Base-by-base conservation (phyloP, 768 basidiomycete species). In the Leucosporidium creatinivorum region DNA sequence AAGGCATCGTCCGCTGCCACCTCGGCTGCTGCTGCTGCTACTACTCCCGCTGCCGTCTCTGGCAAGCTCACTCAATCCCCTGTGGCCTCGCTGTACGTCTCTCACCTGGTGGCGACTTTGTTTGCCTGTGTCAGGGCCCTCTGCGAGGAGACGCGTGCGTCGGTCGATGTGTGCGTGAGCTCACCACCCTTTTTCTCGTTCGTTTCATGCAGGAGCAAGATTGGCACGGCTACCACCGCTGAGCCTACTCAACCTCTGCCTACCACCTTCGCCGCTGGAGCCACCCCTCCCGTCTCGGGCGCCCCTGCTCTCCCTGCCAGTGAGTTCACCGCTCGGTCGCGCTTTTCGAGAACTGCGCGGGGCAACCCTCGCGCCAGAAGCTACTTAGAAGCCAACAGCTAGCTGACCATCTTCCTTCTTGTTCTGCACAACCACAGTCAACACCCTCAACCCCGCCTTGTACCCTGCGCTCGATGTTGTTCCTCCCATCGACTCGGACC, bases 401-500 rank as follows among this genome's bases (percentile, higher is more conserved):
- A 21, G 12, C 30, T 31, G 0, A 21, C 36, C 31, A 25, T 44
- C 3, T 17, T 4, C 28, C 13, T 21, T 30, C 44, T 13, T 48
- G 10, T 19, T 23, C 2, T 10, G 15, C 23, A 7, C 44, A n/a
- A 49, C n/a, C 23, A 30, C 63, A 75, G 75, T 73, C 62, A n/a
- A 49, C 5, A 73, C 75, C 18, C 83, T 82, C 75, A 64, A 73
- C n/a, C 83, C 77, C 0, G 79, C 78, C 4, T 75, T 83, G 23
- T 90, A 87, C 86, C 89, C 89, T 0, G 44, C 77, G 1, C 82
- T 85, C 73, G 88, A 90, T 73, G 79, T 80, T 28, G 74, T 80
- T 3, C 87, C 88, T 36, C 82, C 85, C 9, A 17, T 79, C 83
- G 85, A 82, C 76, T 84, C 85, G 12, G 73, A 80, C 2, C 83